Evolutionary conservation across 192 early-diverging fungal species (phyloP), one percentile per base, ranked within the genome.

Genomic region (Lunasporangiospora selenospora): DNA sequence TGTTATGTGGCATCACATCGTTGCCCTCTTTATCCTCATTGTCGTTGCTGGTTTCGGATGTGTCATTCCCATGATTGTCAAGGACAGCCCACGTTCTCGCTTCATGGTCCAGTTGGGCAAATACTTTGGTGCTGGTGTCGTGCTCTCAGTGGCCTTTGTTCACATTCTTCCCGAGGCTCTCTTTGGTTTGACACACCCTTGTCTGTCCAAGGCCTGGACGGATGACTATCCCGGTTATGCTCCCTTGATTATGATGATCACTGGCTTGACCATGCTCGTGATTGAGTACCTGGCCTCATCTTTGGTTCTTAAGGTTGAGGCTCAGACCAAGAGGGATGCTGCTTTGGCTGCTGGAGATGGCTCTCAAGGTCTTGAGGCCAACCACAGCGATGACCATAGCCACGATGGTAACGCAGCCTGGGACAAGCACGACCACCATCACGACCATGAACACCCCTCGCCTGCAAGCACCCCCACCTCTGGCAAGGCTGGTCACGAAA

Each of bases 131-230:
- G 82, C 79, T 4, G 91, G 90, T 13, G 84, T 91, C 10, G 89
- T 93, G 38, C 54, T 91, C 37, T 87, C 91, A 26, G 91, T 90
- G 7, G 86, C 85, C 16, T 91, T 93, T 63, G 81, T 93, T 39
- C 91, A 93, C 65, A 90, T 92, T 87, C 55, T 92, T 12, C 81
- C 87, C 16, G 85, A 64, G 27, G 83, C 88, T 24, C 63, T 86
- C 6, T 78, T 77, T 45, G 59, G 77, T 6, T 76, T 92, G 32
- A 79, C 80, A 1, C 79, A 83, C 32, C 77, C 81, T 32, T 92
- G 90, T 54, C 64, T 90, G 34, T 80, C 85, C 30, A 79, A 61
- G 8, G 53, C 70, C 1, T 84, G 85, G 75, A 75, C 65, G 1
- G 47, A 62, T 15, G 64, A 73, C 9, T 83, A 83, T 47, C 66